Base-by-base conservation (phyloP, 2,329 filamentous ascomycete genomes). In the Neurospora sp. region DNA sequence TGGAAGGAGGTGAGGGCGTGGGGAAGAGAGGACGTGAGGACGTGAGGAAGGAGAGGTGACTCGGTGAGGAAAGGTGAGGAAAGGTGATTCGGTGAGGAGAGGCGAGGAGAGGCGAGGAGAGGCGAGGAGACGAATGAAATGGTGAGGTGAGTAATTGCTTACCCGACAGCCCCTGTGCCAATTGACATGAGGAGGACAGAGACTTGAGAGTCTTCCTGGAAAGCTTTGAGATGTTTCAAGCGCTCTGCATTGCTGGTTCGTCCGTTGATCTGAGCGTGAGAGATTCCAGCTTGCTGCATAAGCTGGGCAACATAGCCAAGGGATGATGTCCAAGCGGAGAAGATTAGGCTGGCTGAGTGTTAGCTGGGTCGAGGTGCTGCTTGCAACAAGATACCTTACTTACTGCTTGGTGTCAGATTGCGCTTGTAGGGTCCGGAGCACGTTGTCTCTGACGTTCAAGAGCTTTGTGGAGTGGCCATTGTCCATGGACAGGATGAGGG, bases 161-260 rank as follows among this genome's bases (percentile, higher is more conserved):
- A 84, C 84, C 84, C 84, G 38, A 83, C 81, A 0, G 83, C 85
- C 0, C 84, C 85, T 0, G 83, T 85, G 0, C 84, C 84, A 0
- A 81, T 83, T 0, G 83, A 86, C 84, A 87, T 86, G 17, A 87
- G 79, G 0, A 87, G 76, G 0, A 86, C 80, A 0, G 74, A 77
- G 0, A 76, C 69, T 4, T 46, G 43, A 10, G 43, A 23, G 6
- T 19, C n/a, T 46, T 46, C 43, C n/a, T 46, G 43, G 8, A 46
- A 46, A 0, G 75, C 71, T 0, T 71, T 69, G 0, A 28, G 72
- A 0, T 71, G 72, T 0, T 76, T 74, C 66, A 86, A 86, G 0
- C 77, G 71, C 0, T 80, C 73, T 81, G 0, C 70, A 72, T 40
- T 83, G 78, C 0, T 84, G 75, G 36, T 80, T 76, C 0, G 71